Percentiles rank a stretch among this genome's conserved stretches.
Evolutionary conservation across 148 eudicot species (phyloP).

Genomic region (Rhododendron williamsianum): DNA sequence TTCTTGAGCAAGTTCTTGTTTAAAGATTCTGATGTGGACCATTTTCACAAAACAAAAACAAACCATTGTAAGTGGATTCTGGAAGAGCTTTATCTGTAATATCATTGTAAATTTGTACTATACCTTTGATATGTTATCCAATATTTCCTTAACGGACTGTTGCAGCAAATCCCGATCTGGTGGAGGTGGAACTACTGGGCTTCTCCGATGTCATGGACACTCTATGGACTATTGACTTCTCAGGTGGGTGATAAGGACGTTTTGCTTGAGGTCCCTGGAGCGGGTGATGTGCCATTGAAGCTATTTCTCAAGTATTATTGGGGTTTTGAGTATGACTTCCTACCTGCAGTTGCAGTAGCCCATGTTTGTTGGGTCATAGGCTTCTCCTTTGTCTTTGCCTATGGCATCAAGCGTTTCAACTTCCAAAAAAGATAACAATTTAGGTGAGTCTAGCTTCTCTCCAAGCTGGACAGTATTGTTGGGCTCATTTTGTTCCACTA

Average conservation of each 20-base stretch:
- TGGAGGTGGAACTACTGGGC: slow-evolving; percentile 59
- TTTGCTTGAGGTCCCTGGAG: slow-evolving; percentile 12
- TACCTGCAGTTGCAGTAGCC: slow-evolving; percentile 21
- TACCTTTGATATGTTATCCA: not conserved
- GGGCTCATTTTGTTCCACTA: not conserved
- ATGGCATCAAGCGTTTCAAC: slow-evolving; percentile 36
- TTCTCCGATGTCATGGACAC: slow-evolving; percentile 47
- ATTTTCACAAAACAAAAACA: not conserved
- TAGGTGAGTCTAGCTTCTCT: not conserved
- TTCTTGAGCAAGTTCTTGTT: not conserved
- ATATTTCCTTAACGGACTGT: not conserved
- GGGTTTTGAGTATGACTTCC: slow-evolving; percentile 32
- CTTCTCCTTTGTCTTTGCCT: no score
- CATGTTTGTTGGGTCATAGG: slow-evolving; percentile 31
- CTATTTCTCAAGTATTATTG: slow-evolving; percentile 5
- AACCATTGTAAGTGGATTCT: not conserved
- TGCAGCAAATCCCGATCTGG: slow-evolving; percentile 49
- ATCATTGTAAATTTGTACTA: not conserved
- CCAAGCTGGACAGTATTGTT: not conserved
- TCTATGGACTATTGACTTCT: slow-evolving; percentile 43
- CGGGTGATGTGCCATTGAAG: slow-evolving; percentile 16
- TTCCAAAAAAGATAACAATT: slow-evolving; percentile 32
- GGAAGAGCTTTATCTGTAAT: not conserved
- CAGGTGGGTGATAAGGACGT: slow-evolving; percentile 26
- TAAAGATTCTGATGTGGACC: not conserved